Conservation (phyloP, 768 basidiomycete species). For the Goffeauzyma gilvescens region DNA sequence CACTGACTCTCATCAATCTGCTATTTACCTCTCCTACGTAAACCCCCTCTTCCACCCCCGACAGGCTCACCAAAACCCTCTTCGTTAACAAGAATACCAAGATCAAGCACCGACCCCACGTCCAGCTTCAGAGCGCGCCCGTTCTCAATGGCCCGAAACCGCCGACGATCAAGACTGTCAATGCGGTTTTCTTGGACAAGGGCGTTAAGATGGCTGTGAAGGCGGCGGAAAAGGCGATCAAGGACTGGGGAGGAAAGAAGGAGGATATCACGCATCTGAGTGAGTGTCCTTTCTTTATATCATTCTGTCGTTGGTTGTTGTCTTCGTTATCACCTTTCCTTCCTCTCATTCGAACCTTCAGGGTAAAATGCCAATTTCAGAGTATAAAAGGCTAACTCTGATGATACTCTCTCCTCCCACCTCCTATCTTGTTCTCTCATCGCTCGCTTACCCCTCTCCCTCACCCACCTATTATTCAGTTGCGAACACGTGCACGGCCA, state of each 20-base stretch:
- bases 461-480: too few relatives aligned
- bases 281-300: too few relatives aligned
- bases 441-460: too few relatives aligned
- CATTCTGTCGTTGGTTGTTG: too few relatives aligned
- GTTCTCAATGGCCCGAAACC: constrained; percentile 6
- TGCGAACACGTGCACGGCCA: constrained; percentile 12
- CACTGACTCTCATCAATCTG: too few relatives aligned
- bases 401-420: too few relatives aligned
- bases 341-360: constrained; percentile 3
- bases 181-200: constrained; percentile 10
- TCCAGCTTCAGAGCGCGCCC: neutral
- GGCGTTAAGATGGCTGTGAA: constrained; percentile 7
- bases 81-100: constrained; percentile 10
- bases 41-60: neutral
- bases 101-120: constrained; percentile 8
- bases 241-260: constrained; percentile 10
- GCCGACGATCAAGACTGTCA: constrained; percentile 11
- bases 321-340: too few relatives aligned
- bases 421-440: too few relatives aligned
- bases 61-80: constrained; percentile 12
- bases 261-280: constrained; percentile 13
- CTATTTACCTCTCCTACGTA: neutral
- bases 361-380: too few relatives aligned
- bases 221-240: constrained; percentile 9
- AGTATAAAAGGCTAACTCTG: too few relatives aligned